A percentile compares a stretch with the other conserved stretches of the same genome.
phyloP scores from a whole-genome alignment of 495 filamentous ascomycete species.

The Evernia prunastri region DNA sequence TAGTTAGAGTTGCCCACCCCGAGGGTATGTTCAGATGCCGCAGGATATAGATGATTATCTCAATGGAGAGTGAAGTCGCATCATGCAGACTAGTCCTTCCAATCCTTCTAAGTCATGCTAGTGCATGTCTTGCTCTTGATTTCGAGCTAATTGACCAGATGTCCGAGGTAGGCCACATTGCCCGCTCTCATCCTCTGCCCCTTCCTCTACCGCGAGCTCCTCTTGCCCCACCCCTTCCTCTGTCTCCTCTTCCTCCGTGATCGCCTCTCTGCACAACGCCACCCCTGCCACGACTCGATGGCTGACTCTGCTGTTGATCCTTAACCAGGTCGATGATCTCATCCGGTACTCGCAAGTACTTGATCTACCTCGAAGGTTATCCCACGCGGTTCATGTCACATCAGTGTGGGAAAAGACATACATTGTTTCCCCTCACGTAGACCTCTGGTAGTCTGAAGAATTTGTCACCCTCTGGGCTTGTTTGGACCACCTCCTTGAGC shows the following conservation, averaged over 20 bases:
- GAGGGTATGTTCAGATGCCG: not conserved
- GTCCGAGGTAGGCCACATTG: not conserved
- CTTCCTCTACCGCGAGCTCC: constrained; percentile 48
- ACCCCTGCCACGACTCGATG: constrained; percentile 62
- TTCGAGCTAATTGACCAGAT: not conserved
- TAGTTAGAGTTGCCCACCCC: not conserved
- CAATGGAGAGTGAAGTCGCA: not conserved
- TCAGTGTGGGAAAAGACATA: constrained; percentile 38
- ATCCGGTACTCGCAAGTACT: constrained; percentile 92
- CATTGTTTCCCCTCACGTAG: constrained; percentile 95
- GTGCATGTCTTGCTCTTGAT: not conserved
- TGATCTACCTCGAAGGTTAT: constrained; percentile 59
- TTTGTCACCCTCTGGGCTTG: constrained; percentile 86
- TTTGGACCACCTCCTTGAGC: constrained; percentile 95
- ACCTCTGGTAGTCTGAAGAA: constrained; percentile 88
- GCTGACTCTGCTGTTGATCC: constrained; percentile 76
- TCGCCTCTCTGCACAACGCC: constrained; percentile 58
- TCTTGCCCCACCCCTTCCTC: constrained; percentile 42
- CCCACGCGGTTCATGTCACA: not conserved
- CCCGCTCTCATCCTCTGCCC: constrained; percentile 38
- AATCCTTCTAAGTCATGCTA: not conserved
- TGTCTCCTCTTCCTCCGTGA: constrained; percentile 51
- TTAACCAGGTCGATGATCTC: constrained; percentile 91
- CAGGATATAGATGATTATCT: not conserved
- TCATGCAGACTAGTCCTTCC: not conserved